A percentile compares a stretch with the other conserved stretches of the same genome.
phyloP scores from a whole-genome alignment of 257 asterid species.

The Nicotiana obtusifolia region DNA sequence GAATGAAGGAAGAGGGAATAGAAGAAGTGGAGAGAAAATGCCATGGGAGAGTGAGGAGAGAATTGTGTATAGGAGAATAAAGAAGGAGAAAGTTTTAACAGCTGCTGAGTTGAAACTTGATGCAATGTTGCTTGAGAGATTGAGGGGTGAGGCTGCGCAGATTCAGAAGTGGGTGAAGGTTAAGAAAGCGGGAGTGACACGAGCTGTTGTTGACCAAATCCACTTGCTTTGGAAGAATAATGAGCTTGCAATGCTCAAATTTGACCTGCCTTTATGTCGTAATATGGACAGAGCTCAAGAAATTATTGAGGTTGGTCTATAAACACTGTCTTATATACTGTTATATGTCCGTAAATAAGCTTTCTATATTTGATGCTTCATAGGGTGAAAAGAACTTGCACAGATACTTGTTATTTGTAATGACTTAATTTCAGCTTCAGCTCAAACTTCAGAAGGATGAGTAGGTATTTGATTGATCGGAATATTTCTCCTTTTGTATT shows the following conservation, averaged over 20 bases:
- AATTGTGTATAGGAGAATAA: constrained; percentile 30
- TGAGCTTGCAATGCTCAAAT: constrained; percentile 88
- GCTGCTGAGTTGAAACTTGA: constrained; percentile 62
- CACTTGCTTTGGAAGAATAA: constrained; percentile 50
- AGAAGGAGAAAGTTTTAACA: constrained; percentile 37
- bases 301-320: constrained; percentile 59
- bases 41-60: constrained; percentile 80
- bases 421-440: neutral
- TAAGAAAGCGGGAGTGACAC: constrained; percentile 87
- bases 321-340: neutral
- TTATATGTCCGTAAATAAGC: neutral
- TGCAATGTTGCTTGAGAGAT: constrained; percentile 51
- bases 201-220: constrained; percentile 64
- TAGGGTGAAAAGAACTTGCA: neutral
- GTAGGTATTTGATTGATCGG: too few relatives aligned
- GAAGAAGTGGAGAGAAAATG: constrained; percentile 24
- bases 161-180: constrained; percentile 82
- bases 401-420: neutral
- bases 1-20: constrained; percentile 31
- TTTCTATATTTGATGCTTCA: neutral
- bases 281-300: constrained; percentile 84
- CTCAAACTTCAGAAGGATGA: too few relatives aligned
- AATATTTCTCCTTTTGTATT: neutral
- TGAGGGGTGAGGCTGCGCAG: constrained; percentile 59
- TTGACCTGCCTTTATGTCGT: constrained; percentile 72